phyloP scores from a whole-genome alignment of 345 rosid species.

The Ailanthus altissimus region DNA sequence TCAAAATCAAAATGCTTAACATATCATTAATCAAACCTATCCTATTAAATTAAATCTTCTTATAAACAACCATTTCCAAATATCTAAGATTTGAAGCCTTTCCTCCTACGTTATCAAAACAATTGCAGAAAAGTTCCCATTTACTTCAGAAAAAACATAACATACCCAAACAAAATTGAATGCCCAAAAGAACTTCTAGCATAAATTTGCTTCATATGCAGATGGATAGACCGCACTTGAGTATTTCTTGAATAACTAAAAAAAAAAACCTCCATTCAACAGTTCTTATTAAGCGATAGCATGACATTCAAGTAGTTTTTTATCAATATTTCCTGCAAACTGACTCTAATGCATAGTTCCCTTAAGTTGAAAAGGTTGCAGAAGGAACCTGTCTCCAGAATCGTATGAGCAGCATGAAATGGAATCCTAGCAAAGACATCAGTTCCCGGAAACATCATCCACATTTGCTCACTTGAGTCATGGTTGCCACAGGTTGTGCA shows the following conservation, averaged over 20 bases:
- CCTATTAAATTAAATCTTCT: neutral
- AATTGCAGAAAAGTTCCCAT: neutral
- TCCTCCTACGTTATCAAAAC: neutral
- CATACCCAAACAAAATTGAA: neutral
- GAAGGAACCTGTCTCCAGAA: slow-evolving; percentile 69
- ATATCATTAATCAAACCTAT: neutral
- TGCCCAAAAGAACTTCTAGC: neutral
- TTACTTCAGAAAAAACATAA: neutral
- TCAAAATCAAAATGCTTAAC: slow-evolving; percentile 4
- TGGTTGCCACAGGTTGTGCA: slow-evolving; percentile 79
- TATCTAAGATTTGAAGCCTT: neutral
- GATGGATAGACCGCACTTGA: neutral
- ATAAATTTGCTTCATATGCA: neutral
- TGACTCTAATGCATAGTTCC: neutral
- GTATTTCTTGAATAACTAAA: neutral
- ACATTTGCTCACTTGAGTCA: slow-evolving; percentile 59
- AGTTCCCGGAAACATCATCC: slow-evolving; percentile 84
- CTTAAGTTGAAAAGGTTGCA: slow-evolving; percentile 11
- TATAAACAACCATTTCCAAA: slow-evolving; percentile 3
- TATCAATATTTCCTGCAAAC: neutral
- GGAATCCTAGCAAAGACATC: slow-evolving; percentile 73
- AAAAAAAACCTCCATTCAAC: neutral
- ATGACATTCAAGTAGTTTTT: neutral
- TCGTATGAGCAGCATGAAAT: slow-evolving; percentile 77
- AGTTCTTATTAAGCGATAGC: neutral